Conservation (phyloP, 805 yeast species). For the Schwanniomyces vanrijiae region DNA sequence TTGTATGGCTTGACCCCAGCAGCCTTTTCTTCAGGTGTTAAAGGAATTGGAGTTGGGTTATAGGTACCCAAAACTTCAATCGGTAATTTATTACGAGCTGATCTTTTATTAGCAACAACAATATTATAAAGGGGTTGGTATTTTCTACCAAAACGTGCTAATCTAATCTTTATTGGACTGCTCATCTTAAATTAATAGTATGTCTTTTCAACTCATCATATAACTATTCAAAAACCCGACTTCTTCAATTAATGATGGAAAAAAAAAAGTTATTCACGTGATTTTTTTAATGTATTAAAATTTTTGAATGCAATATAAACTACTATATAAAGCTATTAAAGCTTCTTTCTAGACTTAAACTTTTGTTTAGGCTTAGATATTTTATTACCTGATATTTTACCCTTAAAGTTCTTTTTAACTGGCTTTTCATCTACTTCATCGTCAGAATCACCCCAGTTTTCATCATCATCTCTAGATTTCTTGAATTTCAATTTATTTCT, state of each 20-base stretch:
- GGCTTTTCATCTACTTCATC: conserved; percentile 39
- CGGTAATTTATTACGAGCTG: conserved; percentile 87
- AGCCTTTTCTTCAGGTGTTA: conserved; percentile 59
- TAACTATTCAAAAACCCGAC: background rate
- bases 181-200: conserved; percentile 26
- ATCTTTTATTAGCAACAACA: conserved; percentile 73
- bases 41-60: conserved; percentile 75
- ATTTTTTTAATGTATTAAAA: background rate
- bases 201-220: conserved; percentile 12
- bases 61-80: conserved; percentile 95
- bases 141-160: conserved; percentile 90
- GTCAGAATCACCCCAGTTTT: conserved; percentile 48
- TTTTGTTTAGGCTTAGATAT: conserved; percentile 45
- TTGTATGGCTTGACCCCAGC: conserved; percentile 64
- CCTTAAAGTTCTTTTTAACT: conserved; percentile 8
- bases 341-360: conserved; percentile 60
- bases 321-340: conserved; percentile 25
- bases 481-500: conserved; percentile 86
- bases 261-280: conserved; percentile 2
- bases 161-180: conserved; percentile 80
- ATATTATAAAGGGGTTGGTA: conserved; percentile 88
- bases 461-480: conserved; percentile 54
- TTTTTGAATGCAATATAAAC: background rate
- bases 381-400: conserved; percentile 18
- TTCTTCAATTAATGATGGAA: background rate